Evolutionary conservation across 192 early-diverging fungal genomes (phyloP), one percentile per base, ranked within the genome.

Genomic region (Blastocladiella britannica): DNA sequence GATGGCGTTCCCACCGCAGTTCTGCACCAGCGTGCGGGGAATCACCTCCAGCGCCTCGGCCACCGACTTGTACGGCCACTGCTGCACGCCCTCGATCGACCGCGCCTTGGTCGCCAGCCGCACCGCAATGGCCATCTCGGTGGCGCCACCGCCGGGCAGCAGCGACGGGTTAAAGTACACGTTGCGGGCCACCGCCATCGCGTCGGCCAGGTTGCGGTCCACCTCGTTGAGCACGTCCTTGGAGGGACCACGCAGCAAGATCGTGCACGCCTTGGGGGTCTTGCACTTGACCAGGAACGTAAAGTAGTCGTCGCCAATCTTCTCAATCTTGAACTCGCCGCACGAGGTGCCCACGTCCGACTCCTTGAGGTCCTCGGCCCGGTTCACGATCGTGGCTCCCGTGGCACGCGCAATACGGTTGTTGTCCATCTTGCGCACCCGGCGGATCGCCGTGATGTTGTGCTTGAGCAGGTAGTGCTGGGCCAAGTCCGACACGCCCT

Each of bases 301-400:
- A 64, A 97, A 99, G 78, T 99, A 94, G 65, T 99, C 95, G 72
- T 99, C 95, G 62, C 92, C 95, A 65, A 99, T 93, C 76, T 99
- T 96, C 55, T 93, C 83, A 29, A 99, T 74, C 47, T 85, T 71
- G 66, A 97, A 99, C 26, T 89, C 72, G 28, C 95, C 95, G 65
- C 95, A 99, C 51, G 72, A 67, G 52, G 87, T 91, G 56, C 95
- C 95, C 28, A 99, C 88, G 69, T 99, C 95, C 29, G 75, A 64
- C 61, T 90, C 90, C 73, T 92, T 93, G 53, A 99, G 79, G 69
- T 99, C 95, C 63, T 97, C 95, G 1, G 91, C 85, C 26, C 86
- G 81, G 70, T 89, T 93, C 57, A 96, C 90, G 62, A 98, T 94
- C 12, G 83, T 90, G 24, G 95, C 95, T 0, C 95, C 95, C 20